Evolutionary conservation across 2,329 filamentous ascomycete genomes (phyloP), one percentile per base, ranked within the genome.

Genomic region (Nemania abortiva): DNA sequence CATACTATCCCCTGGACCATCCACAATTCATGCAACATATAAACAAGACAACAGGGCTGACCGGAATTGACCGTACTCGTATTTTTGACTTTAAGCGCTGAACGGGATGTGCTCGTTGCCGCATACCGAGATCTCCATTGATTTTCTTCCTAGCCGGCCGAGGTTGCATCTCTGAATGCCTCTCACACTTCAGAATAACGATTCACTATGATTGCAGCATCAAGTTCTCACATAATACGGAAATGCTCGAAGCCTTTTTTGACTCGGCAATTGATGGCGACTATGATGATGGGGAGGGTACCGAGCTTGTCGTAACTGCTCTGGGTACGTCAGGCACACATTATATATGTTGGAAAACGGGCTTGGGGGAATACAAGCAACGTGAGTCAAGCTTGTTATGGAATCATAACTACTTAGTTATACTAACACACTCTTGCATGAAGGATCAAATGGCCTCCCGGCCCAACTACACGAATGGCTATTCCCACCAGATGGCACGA

Each of bases 271-370:
- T 69, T 50, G 70, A 73, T 66, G 71, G 74, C 52, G 63, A 68
- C 54, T 68, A 65, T 52, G 70, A 74, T 42, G 68, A 75, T 58
- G 75, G 77, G 24, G 75, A 74, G 37, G 73, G 78, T 62, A 73
- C 75, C 11, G 75, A 78, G 58, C 72, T 79, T 22, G 74, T 77
- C 53, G 77, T 79, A n/a, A 79, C 77, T 1, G 77, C 77, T 42
- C 71, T 79, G 2, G 77, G 77, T 24, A 75, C 76, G 3, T 65
- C 69, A 37, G 77, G 77, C 31, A 70, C 74, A 29, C 76, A 77
- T 55, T 79, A 79, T 58, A 76, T 79, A 39, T 78, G 77, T 58
- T 79, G 77, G 77, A 79, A 77, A 68, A 78, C 76, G 3, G 68
- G 65, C 13, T 69, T 68, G 3, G 77, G 77, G 9, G 72, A 73